These are phyloP conservation scores for Multifurca ochricompacta DNA, from an alignment of 768 basidiomycete genomes.

Conservation along the genomic window DNA sequence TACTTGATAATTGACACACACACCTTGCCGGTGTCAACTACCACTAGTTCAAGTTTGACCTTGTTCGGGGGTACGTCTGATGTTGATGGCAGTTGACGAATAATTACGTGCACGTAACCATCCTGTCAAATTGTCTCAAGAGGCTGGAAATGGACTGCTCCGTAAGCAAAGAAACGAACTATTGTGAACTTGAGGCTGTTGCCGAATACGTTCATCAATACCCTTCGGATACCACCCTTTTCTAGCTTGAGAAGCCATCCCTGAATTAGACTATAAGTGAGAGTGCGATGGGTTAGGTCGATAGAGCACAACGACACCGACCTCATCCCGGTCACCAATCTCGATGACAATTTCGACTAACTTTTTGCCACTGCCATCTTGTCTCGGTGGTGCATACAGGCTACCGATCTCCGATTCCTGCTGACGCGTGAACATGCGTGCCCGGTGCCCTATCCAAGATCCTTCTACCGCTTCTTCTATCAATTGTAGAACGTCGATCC, in stretches of 20 bases:
- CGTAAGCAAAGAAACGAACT: constrained; percentile 33
- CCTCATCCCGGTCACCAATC: constrained; percentile 63
- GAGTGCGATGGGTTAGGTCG: neutral
- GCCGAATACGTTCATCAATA: constrained; percentile 92
- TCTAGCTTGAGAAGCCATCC: constrained; percentile 87
- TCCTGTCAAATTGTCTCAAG: constrained; percentile 37
- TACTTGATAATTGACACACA: constrained; percentile 2
- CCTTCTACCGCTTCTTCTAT: constrained; percentile 89
- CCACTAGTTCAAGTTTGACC: constrained; percentile 73
- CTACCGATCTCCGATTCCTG: constrained; percentile 78
- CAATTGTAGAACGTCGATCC: constrained; percentile 71
- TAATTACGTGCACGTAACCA: constrained; percentile 79
- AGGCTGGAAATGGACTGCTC: neutral
- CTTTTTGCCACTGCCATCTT: constrained; percentile 36
- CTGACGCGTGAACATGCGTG: constrained; percentile 56
- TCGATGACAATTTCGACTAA: constrained; percentile 86
- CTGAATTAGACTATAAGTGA: constrained; percentile 33
- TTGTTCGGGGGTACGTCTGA: constrained; percentile 47
- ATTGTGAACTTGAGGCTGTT: constrained; percentile 91
- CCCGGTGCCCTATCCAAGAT: constrained; percentile 89
- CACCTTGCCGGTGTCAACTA: constrained; percentile 87
- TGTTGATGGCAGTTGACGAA: constrained; percentile 61
- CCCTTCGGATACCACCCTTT: constrained; percentile 84
- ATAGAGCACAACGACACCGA: constrained; percentile 23
- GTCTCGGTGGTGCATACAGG: constrained; percentile 78